Conservation (phyloP, 2,329 filamentous ascomycete genomes). For the Thermochaetoides dissita region DNA sequence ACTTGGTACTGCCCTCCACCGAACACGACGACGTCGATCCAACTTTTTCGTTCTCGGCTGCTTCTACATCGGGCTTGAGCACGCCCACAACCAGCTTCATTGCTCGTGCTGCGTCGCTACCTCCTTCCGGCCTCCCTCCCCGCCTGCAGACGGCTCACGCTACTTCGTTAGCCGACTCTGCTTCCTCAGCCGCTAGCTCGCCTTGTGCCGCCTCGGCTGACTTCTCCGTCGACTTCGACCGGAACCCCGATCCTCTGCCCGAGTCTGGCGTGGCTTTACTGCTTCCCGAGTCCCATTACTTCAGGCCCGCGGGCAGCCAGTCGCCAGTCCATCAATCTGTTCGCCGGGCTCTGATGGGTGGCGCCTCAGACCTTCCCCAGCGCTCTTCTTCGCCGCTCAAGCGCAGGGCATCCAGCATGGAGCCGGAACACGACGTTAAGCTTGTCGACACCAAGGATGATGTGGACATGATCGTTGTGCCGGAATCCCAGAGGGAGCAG, state of each 20-base stretch:
- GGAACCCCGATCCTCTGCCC: slow-evolving; percentile 19
- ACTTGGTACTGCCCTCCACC: slow-evolving; percentile 38
- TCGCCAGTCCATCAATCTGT: slow-evolving; percentile 37
- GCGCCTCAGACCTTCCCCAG: slow-evolving; percentile 41
- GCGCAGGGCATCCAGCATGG: slow-evolving; percentile 49
- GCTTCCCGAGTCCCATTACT: slow-evolving; percentile 19
- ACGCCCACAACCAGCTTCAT: slow-evolving; percentile 22
- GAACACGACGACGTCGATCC: slow-evolving; percentile 32
- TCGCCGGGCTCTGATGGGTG: slow-evolving; percentile 44
- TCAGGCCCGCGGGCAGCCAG: slow-evolving; percentile 28
- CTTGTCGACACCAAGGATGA: slow-evolving; percentile 27
- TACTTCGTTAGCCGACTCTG: slow-evolving; percentile 33
- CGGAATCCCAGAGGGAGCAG: slow-evolving; percentile 11
- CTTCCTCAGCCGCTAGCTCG: slow-evolving; percentile 42
- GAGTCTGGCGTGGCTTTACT: slow-evolving; percentile 8
- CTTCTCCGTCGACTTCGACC: slow-evolving; percentile 42
- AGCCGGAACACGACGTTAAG: slow-evolving; percentile 28
- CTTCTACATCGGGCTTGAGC: slow-evolving; percentile 25
- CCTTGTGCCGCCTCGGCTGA: slow-evolving; percentile 44
- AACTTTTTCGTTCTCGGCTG: slow-evolving; percentile 35
- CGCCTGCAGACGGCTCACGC: slow-evolving; percentile 32
- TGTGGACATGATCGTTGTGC: slow-evolving; percentile 29
- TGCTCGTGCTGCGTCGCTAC: slow-evolving; percentile 28
- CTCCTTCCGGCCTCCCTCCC: slow-evolving; percentile 37
- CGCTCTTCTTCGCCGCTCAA: slow-evolving; percentile 53